Conservation (phyloP, 1,284 basidiomycete genomes). For the Sanghuangporus weigelae region DNA sequence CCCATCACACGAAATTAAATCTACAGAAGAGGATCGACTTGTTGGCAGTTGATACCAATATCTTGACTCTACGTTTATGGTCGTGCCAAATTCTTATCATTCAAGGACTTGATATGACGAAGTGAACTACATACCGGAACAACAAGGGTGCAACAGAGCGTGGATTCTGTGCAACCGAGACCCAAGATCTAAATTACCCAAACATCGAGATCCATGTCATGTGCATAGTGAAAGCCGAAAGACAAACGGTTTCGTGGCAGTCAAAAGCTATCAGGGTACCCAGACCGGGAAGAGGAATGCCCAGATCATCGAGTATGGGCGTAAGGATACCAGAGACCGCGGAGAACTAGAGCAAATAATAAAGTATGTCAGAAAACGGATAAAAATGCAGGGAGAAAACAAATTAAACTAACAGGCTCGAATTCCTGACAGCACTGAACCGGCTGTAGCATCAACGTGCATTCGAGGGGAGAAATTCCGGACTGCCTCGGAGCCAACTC, state of each 20-base stretch:
- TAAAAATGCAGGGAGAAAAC: not conserved
- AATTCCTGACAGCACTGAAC: constrained; percentile 4
- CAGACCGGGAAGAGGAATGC: constrained; percentile 1
- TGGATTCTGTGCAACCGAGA: not conserved
- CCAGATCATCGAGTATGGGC: not conserved
- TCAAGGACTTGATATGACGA: not conserved
- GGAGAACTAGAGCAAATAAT: not conserved
- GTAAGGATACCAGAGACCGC: not conserved
- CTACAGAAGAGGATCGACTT: not conserved
- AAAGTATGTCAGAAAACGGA: not conserved
- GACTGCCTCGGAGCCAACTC: not conserved
- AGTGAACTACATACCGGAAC: not conserved
- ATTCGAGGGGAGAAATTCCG: constrained; percentile 1
- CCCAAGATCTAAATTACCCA: not conserved
- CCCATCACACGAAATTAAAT: not conserved
- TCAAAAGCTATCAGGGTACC: constrained; percentile 2
- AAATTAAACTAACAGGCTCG: not conserved
- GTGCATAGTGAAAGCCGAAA: not conserved
- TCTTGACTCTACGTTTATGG: not conserved
- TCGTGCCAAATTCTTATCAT: not conserved
- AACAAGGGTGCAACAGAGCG: constrained; percentile 2
- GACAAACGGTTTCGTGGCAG: constrained; percentile 1
- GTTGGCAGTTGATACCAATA: constrained; percentile 4
- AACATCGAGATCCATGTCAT: not conserved
- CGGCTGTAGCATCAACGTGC: not conserved